Evolutionary conservation across 2,329 filamentous ascomycete species (phyloP), one percentile per base, ranked within the genome.

Genomic region (Fusarium armeniacum): DNA sequence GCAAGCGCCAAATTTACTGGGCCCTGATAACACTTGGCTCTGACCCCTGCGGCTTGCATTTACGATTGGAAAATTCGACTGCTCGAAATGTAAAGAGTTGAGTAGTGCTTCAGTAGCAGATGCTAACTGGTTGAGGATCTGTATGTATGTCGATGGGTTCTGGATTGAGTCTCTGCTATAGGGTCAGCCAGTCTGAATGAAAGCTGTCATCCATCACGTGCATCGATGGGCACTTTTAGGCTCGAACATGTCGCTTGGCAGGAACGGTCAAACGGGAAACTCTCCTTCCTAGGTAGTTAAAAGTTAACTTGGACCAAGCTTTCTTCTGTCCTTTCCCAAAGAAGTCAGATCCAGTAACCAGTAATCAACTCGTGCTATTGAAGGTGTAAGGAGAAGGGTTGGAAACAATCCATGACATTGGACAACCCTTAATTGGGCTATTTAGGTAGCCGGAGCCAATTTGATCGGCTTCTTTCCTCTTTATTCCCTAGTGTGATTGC

Each of bases 11-110:
- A 55, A 45, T 47, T 61, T 44, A 26, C 46, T 6, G 44, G 58
- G 58, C 20, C 43, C 4, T 45, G 43, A n/a, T 16, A 65, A 60
- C 64, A 68, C 54, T 50, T 59, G 54, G 53, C 59, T 60, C 30
- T 26, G 40, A 20, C 43, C 60, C 60, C 65, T 69, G 35, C 41
- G 11, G 40, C 26, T 28, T 46, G 24, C 32, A 38, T 30, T 40
- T 52, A 40, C 9, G 3, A 11, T 30, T 26, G 9, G 28, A 26
- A 33, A 28, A 28, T 22, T 52, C 5, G 57, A 49, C 6, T 20
- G 12, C 10, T 24, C 47, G 22, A 24, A 3, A 11, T 11, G 10
- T 9, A 26, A 13, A 26, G 16, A 18, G 13, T n/a, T 28, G 24
- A n/a, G n/a, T 8, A 7, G 18, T 30, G 24, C 26, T 45, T 45